Base-by-base conservation (phyloP, 2,329 filamentous ascomycete species). In the Aspergillus hiratsukae region DNA sequence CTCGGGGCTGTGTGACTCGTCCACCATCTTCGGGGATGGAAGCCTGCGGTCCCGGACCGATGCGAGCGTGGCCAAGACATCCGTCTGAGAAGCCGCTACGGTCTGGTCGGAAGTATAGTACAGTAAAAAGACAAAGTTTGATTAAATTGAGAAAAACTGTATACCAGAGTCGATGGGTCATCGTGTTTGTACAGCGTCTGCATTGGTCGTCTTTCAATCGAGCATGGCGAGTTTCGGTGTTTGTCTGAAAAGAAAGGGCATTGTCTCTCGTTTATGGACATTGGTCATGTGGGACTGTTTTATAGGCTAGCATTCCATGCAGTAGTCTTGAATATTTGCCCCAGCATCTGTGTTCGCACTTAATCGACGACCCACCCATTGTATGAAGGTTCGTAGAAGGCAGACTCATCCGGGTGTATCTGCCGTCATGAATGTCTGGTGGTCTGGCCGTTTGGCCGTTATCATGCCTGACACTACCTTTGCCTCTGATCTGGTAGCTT, bases 151-250 rank as follows among this genome's bases (percentile, higher is more conserved):
- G 51, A 41, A 4, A 51, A 41, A 43, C 19, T 43, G 37, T 62
- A 58, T 48, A 60, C 31, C 48, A 25, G 48, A 41, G 23, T 54
- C 23, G 1, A 46, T 46, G 3, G 31, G 43, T 51, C 40, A 31
- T 45, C 45, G 48, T 46, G 54, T 54, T 46, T 43, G 51, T 48
- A 45, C 49, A 60, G 56, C 59, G 58, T 61, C 40, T 52, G 54
- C 53, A 60, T 57, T 58, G 48, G 54, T 57, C 51, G 54, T 62
- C 54, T 52, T 53, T 55, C 35, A 23, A 23, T 31, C 27, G 23
- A 67, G 64, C 62, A 61, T 60, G 59, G 59, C 58, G 64, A 61
- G 66, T 66, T 66, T 61, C 45, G 66, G 66, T 62, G 63, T 69
- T 65, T n/a, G 56, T 27, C 55, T 56, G 59, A 53, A 58, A 54